Evolutionary conservation across 345 rosid genomes (phyloP), one percentile per base, ranked within the genome.

Genomic region (Aquilaria sinensis): DNA sequence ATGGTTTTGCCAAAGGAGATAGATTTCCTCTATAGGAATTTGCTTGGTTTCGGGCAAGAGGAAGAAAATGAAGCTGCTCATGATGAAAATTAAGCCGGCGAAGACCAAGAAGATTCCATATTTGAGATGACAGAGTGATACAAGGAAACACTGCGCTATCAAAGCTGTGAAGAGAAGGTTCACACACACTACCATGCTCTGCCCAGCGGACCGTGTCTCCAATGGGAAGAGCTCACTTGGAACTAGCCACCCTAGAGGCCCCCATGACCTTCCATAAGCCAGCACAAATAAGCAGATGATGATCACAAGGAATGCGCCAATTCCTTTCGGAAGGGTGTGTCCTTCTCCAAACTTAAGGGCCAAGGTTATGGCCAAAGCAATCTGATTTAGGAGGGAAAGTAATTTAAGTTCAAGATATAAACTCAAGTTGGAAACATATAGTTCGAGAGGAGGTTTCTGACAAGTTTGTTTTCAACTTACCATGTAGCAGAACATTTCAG

Each of bases 191-290:
- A 92, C 96, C 51, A 89, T 57, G 54, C 95, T 92, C 74, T 87
- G 98, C 12, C 98, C 96, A 1, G 98, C 98, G 30, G 98, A 92
- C 56, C 98, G 74, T 1, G 95, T 92, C 78, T 92, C 96, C 72
- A 89, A 57, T 0, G 96, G 96, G 58, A 92, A 92, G 23, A 92
- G 52, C 80, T 92, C 98, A 49, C 98, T 89, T 3, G 96, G 98
- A 33, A 89, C 96, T 23, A 92, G 72, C 98, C 96, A 92, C 6
- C 96, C 96, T n/a, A 92, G 78, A 15, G 96, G 98, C 3, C 98
- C 98, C 96, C 98, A 92, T 0, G 96, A 92, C 67, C 96, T 81
- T 6, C 96, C 98, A 10, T 87, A 89, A 0, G 96, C 92, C 50
- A 88, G 63, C 13, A 86, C 93, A 66, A 92, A 92, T 6, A 87